Percentiles rank a stretch among this genome's conserved stretches.
Evolutionary conservation across 257 asterid genomes (phyloP).

Genomic region (Solanum corneliomulleri): DNA sequence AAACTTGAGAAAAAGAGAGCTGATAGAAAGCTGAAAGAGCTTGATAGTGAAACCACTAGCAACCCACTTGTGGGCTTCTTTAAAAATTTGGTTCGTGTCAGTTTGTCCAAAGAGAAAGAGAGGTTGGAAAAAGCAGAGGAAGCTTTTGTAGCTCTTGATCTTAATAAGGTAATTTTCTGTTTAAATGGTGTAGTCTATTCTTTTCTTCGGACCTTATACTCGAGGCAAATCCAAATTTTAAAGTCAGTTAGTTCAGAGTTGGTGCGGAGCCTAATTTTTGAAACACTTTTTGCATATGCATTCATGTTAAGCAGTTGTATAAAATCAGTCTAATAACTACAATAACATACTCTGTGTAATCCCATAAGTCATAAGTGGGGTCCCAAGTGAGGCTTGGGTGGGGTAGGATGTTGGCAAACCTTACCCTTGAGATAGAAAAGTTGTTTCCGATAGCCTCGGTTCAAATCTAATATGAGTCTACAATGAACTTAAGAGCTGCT

Average conservation of each 20-base stretch:
- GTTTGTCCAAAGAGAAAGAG: constrained; percentile 57
- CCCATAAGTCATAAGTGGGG: neutral
- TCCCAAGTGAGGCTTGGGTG: neutral
- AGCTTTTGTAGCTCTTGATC: constrained; percentile 84
- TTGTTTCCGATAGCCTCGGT: neutral
- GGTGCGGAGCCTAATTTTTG: neutral
- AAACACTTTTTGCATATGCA: neutral
- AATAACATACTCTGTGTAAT: neutral
- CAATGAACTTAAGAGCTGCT: neutral
- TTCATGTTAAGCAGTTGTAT: neutral
- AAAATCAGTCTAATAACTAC: neutral
- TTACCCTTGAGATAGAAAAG: neutral
- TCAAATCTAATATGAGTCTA: neutral
- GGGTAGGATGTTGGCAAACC: neutral
- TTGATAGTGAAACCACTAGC: constrained; percentile 53
- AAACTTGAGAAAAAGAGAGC: constrained; percentile 93
- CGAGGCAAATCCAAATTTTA: neutral
- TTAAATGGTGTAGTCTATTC: neutral
- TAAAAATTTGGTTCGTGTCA: constrained; percentile 46
- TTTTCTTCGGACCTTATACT: neutral
- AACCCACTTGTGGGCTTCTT: constrained; percentile 52
- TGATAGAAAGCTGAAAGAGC: constrained; percentile 72
- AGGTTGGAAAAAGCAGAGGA: constrained; percentile 77
- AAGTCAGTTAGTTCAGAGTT: neutral
- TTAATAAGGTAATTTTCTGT: constrained; percentile 52